phyloP scores from a whole-genome alignment of 345 rosid genomes.

The Sonneratia caseolaris region DNA sequence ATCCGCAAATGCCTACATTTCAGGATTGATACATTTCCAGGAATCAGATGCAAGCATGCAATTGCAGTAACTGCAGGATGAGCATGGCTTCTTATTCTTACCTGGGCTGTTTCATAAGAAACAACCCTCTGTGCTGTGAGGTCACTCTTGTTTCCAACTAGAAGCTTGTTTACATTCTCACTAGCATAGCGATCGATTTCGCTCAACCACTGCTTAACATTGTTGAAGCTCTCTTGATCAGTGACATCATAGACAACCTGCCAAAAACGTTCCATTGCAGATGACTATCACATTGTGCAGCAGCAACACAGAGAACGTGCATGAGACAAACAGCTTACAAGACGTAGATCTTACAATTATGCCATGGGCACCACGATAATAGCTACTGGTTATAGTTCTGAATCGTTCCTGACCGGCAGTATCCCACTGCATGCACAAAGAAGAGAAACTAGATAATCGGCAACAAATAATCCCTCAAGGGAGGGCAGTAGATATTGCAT shows the following conservation, averaged over 20 bases:
- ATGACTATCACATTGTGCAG: not conserved
- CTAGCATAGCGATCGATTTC: slow-evolving; percentile 72
- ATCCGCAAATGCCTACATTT: slow-evolving; percentile 54
- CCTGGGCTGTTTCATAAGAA: slow-evolving; percentile 60
- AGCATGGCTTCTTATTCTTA: slow-evolving; percentile 4
- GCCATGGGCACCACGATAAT: slow-evolving; percentile 96
- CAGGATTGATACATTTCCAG: slow-evolving; percentile 2
- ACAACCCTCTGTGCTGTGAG: slow-evolving; percentile 62
- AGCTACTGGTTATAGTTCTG: slow-evolving; percentile 93
- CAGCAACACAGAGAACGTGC: not conserved
- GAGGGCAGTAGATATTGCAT: not conserved
- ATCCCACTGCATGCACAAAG: slow-evolving; percentile 62
- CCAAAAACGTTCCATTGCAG: not conserved
- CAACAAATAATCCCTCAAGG: not conserved
- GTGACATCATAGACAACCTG: slow-evolving; percentile 73
- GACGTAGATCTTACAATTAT: slow-evolving; percentile 46
- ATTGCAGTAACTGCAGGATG: not conserved
- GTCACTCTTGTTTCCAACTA: slow-evolving; percentile 67
- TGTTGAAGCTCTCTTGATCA: slow-evolving; percentile 72
- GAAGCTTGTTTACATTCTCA: slow-evolving; percentile 68
- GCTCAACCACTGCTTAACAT: slow-evolving; percentile 70
- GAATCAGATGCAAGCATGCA: not conserved
- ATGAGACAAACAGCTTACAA: not conserved
- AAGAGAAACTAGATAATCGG: slow-evolving; percentile 2
- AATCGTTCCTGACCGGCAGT: slow-evolving; percentile 96